Percentiles rank a stretch among this genome's conserved stretches.
phyloP scores from a whole-genome alignment of 116 monocot species.

The Dioscorea cayenensis region DNA sequence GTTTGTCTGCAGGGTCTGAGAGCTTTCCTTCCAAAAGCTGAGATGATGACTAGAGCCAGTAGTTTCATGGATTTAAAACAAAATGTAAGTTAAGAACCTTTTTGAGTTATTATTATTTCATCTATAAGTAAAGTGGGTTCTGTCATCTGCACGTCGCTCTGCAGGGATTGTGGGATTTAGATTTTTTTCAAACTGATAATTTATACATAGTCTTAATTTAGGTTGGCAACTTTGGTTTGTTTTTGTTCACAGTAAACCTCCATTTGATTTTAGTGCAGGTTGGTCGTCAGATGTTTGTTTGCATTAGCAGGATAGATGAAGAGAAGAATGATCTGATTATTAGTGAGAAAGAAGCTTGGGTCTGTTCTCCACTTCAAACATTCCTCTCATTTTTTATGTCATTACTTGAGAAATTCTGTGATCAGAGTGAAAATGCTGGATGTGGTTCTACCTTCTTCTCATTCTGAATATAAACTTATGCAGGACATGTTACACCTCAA shows the following conservation, averaged over 20 bases:
- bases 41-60: constrained; percentile 68
- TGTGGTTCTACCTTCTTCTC: neutral
- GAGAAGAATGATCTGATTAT: constrained; percentile 74
- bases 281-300: constrained; percentile 55
- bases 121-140: neutral
- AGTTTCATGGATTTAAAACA: constrained; percentile 84
- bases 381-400: neutral
- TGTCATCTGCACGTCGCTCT: neutral
- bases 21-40: constrained; percentile 95
- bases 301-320: constrained; percentile 74
- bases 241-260: neutral
- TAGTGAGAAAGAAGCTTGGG: constrained; percentile 97
- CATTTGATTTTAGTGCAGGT: constrained; percentile 47
- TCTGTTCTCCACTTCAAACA: constrained; percentile 19
- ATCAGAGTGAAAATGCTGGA: neutral
- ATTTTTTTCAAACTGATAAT: neutral
- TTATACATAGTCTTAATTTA: neutral
- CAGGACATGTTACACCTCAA: constrained; percentile 70
- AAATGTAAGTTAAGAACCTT: constrained; percentile 40
- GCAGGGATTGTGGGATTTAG: neutral
- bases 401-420: neutral
- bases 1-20: constrained; percentile 66
- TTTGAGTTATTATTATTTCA: neutral
- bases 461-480: constrained; percentile 3
- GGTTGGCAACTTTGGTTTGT: neutral